Percentiles rank a stretch among this genome's conserved stretches.
Evolutionary conservation across 179 eudicot species (phyloP).

Genomic region (Amaranthus tricolor): DNA sequence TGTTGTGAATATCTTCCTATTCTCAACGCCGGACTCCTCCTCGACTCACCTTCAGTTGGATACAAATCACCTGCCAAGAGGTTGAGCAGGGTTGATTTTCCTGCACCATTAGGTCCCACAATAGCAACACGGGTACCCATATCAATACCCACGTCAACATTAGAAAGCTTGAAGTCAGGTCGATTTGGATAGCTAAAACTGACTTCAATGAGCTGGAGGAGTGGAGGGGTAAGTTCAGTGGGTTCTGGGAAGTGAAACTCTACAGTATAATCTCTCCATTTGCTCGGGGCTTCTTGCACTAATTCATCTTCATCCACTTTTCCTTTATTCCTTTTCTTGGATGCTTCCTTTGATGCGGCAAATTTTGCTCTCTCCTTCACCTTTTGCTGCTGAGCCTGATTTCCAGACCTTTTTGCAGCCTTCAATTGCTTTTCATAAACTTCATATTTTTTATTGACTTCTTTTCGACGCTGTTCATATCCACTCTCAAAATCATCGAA

Average conservation of each 20-base stretch:
- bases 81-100: slow-evolving; percentile 75
- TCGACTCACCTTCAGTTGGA: slow-evolving; percentile 69
- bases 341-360: slow-evolving; percentile 57
- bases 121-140: slow-evolving; percentile 95
- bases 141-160: slow-evolving; percentile 87
- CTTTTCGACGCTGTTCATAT: slow-evolving; percentile 78
- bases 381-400: slow-evolving; percentile 60
- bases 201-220: slow-evolving; percentile 74
- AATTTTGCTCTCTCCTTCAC: slow-evolving; percentile 68
- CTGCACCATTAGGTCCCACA: slow-evolving; percentile 89
- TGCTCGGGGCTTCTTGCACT: slow-evolving; percentile 61
- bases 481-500: slow-evolving; percentile 81
- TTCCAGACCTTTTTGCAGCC: slow-evolving; percentile 82
- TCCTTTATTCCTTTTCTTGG: slow-evolving; percentile 54
- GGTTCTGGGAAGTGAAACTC: slow-evolving; percentile 92
- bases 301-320: slow-evolving; percentile 72
- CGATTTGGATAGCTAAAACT: slow-evolving; percentile 76
- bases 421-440: slow-evolving; percentile 66
- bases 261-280: slow-evolving; percentile 80
- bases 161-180: slow-evolving; percentile 64
- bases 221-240: slow-evolving; percentile 83
- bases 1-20: slow-evolving; percentile 88
- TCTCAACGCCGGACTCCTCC: slow-evolving; percentile 82
- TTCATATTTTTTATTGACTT: slow-evolving; percentile 69
- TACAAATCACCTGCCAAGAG: slow-evolving; percentile 79